Conservation (phyloP, 1,284 basidiomycete genomes). For the Tremellales sp. region DNA sequence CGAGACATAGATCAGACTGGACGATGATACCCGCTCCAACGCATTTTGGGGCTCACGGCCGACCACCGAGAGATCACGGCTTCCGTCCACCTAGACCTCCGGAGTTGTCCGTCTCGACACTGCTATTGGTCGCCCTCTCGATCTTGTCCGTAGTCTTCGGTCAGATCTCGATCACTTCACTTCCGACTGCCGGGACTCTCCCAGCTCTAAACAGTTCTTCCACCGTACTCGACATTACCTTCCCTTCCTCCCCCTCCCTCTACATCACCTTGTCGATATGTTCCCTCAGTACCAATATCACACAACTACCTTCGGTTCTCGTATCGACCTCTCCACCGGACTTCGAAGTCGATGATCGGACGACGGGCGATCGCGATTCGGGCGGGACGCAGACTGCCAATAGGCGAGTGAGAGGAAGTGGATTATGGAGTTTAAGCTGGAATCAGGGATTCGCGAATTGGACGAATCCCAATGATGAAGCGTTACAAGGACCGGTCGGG, state of each 20-base stretch:
- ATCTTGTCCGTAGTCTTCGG: constrained; percentile 7
- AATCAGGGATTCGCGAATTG: constrained; percentile 59
- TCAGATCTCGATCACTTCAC: constrained; percentile 10
- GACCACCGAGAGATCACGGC: background rate
- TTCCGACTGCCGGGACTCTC: constrained; percentile 16
- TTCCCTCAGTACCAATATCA: constrained; percentile 22
- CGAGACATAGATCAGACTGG: too few species aligned
- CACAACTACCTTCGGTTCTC: constrained; percentile 22
- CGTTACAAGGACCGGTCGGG: constrained; percentile 37
- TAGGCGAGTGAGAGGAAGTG: constrained; percentile 41
- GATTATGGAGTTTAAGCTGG: constrained; percentile 54
- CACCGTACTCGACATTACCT: constrained; percentile 15
- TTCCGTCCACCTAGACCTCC: background rate
- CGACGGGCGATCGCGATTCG: constrained; percentile 58
- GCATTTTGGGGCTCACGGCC: background rate
- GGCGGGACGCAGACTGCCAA: constrained; percentile 51
- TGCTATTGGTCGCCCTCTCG: background rate
- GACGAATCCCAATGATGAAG: constrained; percentile 51
- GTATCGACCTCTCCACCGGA: constrained; percentile 48
- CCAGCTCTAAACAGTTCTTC: constrained; percentile 21
- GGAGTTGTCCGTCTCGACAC: background rate
- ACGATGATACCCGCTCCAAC: constrained; percentile 4
- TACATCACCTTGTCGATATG: constrained; percentile 32
- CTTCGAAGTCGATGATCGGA: constrained; percentile 52
- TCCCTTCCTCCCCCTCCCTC: constrained; percentile 15